phyloP scores from a whole-genome alignment of 345 rosid genomes.

The Stellera chamaejasme region DNA sequence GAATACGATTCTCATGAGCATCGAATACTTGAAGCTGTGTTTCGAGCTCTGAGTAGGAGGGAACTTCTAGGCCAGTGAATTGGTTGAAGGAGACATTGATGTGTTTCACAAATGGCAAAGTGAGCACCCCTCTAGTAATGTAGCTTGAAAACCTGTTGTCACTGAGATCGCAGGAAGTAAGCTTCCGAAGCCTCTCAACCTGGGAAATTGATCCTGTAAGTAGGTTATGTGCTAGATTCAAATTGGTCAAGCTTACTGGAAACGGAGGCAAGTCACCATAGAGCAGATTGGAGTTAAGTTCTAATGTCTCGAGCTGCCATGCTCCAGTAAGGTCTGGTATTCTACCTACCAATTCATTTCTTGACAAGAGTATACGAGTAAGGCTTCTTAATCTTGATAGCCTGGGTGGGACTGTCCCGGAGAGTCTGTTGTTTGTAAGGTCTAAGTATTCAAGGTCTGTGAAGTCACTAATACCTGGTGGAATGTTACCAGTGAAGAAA shows the following conservation, averaged over 20 bases:
- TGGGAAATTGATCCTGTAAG: conserved; percentile 39
- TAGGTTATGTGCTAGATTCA: conserved; percentile 27
- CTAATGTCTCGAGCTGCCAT: conserved; percentile 43
- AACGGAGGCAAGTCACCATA: conserved; percentile 36
- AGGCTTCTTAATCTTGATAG: conserved; percentile 34
- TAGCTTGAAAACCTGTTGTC: conserved; percentile 38
- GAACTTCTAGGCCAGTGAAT: conserved; percentile 30
- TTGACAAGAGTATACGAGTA: conserved; percentile 25
- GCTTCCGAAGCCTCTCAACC: conserved; percentile 20
- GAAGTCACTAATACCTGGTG: conserved; percentile 20
- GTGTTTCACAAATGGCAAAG: conserved; percentile 25
- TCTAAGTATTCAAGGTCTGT: conserved; percentile 29
- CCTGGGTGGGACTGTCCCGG: conserved; percentile 31
- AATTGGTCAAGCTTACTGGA: conserved; percentile 33
- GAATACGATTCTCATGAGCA: conserved; percentile 36
- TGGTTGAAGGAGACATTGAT: conserved; percentile 40
- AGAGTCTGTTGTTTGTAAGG: conserved; percentile 37
- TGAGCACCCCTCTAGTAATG: conserved; percentile 21
- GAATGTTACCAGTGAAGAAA: conserved; percentile 41
- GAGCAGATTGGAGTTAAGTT: conserved; percentile 35
- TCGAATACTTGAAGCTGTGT: conserved; percentile 34
- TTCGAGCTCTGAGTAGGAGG: conserved; percentile 9
- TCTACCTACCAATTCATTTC: conserved; percentile 36
- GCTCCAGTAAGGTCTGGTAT: conserved; percentile 38
- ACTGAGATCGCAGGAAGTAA: conserved; percentile 31